These are phyloP conservation scores for Scedosporium minutisporum DNA, from an alignment of 2,329 filamentous ascomycete species.

Conservation along the genomic window DNA sequence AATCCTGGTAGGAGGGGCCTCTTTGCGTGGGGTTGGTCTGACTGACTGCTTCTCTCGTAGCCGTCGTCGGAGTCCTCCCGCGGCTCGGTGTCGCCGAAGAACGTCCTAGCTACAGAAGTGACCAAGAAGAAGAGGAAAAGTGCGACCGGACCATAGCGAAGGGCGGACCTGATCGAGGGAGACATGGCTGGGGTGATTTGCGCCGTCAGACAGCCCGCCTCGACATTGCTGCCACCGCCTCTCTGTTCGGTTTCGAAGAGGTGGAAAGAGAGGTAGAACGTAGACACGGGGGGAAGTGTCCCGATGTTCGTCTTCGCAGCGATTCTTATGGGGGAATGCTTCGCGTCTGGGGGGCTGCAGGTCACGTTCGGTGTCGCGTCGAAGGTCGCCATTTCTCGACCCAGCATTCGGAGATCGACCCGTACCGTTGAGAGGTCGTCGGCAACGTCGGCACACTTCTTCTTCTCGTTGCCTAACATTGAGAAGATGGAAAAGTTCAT, in stretches of 20 bases:
- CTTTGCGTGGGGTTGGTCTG: slow-evolving; percentile 17
- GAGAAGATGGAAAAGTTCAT: background rate
- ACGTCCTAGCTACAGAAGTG: slow-evolving; percentile 14
- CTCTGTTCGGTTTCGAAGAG: background rate
- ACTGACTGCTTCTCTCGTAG: slow-evolving; percentile 11
- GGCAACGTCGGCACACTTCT: background rate
- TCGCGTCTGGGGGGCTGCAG: background rate
- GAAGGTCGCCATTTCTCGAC: background rate
- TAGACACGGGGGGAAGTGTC: background rate
- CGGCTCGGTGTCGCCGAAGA: slow-evolving; percentile 32
- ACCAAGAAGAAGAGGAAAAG: background rate
- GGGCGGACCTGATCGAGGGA: background rate
- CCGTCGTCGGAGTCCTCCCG: slow-evolving; percentile 17
- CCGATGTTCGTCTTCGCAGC: background rate
- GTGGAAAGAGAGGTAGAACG: background rate
- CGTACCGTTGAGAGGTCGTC: background rate
- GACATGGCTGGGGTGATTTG: background rate
- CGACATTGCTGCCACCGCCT: background rate
- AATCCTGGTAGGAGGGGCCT: slow-evolving; percentile 8
- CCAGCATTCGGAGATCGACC: background rate
- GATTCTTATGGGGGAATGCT: background rate
- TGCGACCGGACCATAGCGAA: background rate
- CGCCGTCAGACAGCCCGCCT: background rate
- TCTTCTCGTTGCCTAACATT: background rate
- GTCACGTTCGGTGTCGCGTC: background rate